Percentiles rank a stretch among this genome's conserved stretches.
Conservation (phyloP, 345 rosid genomes). For the Jatropha curcas region DNA sequence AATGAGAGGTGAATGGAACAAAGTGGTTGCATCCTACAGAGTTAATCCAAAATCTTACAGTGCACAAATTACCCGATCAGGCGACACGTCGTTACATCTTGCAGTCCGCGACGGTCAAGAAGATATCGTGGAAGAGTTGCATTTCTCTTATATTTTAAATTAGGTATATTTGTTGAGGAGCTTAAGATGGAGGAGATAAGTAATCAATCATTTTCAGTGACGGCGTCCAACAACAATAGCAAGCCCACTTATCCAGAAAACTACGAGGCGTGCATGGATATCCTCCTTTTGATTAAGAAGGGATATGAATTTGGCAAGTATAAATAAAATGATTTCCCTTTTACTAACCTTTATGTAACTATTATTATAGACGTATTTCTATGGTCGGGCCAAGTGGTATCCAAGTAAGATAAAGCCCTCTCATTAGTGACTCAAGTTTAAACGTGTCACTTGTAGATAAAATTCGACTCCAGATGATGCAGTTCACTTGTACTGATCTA, state of each 20-base stretch:
- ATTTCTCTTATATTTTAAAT: no score
- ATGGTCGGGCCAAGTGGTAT: no score
- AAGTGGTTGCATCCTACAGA: slow-evolving; percentile 24
- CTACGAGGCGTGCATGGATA: slow-evolving; percentile 32
- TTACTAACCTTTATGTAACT: no score
- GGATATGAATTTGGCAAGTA: slow-evolving; percentile 22
- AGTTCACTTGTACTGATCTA: no score
- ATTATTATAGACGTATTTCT: no score
- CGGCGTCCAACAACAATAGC: background rate
- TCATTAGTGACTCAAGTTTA: no score
- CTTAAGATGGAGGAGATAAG: slow-evolving; percentile 14
- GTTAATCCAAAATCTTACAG: background rate
- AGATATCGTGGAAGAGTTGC: slow-evolving; percentile 8
- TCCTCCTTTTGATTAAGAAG: slow-evolving; percentile 11
- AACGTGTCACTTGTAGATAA: no score
- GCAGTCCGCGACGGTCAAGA: slow-evolving; percentile 40
- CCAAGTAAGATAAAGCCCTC: no score
- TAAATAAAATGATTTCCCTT: background rate
- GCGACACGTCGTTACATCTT: slow-evolving; percentile 47
- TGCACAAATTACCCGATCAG: slow-evolving; percentile 30
- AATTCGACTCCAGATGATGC: no score
- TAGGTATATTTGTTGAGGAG: slow-evolving; percentile 44
- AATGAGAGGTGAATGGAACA: slow-evolving; percentile 43
- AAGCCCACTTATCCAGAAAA: slow-evolving; percentile 27
- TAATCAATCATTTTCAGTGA: no score